Conservation (phyloP, 768 basidiomycete genomes). For the Terana coerulea region DNA sequence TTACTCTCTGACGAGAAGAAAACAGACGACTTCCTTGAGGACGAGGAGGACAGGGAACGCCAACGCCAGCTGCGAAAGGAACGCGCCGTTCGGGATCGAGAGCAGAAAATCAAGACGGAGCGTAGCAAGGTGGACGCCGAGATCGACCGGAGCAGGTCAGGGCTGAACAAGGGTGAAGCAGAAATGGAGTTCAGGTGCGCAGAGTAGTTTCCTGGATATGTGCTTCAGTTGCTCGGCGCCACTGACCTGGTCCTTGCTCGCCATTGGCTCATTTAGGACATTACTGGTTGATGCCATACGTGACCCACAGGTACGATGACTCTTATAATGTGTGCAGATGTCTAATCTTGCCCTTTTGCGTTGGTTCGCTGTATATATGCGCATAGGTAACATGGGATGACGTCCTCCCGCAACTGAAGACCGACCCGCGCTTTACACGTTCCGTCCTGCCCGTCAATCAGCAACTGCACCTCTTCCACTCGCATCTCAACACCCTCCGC, state of each 20-base stretch:
- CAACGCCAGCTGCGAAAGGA: conserved; percentile 62
- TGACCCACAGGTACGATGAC: conserved; percentile 78
- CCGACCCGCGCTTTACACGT: conserved; percentile 76
- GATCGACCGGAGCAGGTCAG: conserved; percentile 65
- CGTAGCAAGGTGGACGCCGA: conserved; percentile 64
- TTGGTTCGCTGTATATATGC: no score
- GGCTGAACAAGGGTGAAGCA: conserved; percentile 74
- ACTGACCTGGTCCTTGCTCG: conserved; percentile 35
- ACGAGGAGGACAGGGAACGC: conserved; percentile 22
- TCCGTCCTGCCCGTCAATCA: conserved; percentile 65
- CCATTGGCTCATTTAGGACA: conserved; percentile 45
- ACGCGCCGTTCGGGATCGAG: conserved; percentile 78
- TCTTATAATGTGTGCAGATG: conserved; percentile 19
- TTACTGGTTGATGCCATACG: conserved; percentile 87
- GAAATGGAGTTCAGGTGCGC: conserved; percentile 83
- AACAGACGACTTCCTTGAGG: conserved; percentile 11
- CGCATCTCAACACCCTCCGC: conserved; percentile 65
- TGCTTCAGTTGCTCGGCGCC: conserved; percentile 32
- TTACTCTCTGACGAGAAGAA: background rate
- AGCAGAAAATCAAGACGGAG: conserved; percentile 73
- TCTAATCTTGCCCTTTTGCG: conserved; percentile 38
- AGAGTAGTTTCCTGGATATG: conserved; percentile 13
- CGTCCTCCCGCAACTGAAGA: conserved; percentile 60
- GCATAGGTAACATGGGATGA: conserved; percentile 79
- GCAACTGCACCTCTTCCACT: conserved; percentile 72